Base-by-base conservation (phyloP, 2,329 filamentous ascomycete genomes). In the Diaporthe sp. region DNA sequence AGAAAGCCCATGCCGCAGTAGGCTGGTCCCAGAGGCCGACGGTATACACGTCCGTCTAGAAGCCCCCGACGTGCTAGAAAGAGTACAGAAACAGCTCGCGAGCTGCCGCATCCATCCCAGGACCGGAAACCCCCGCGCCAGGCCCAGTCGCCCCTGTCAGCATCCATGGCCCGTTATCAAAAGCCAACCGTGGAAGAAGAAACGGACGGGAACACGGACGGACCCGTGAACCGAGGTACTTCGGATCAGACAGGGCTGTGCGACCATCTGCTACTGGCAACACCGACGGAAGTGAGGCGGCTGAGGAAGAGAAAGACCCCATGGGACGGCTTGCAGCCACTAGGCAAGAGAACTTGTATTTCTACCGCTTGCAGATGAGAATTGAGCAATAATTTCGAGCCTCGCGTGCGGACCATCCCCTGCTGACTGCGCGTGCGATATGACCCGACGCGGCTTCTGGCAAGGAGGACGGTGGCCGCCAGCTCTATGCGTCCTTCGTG, bases 161-260 rank as follows among this genome's bases (percentile, higher is more conserved):
- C 70, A 13, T 44, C 19, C 49, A 76, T 76, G 75, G 75, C 75
- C 17, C 72, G 67, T 19, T 76, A 76, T 37, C 75, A 76, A 46
- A 76, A 76, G 17, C 75, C 75, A 15, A 68, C 51, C 5, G 75
- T 76, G 42, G 75, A 74, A 55, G 75, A 76, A 42, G 58, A 74
- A 13, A 46, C 62, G 59, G 75, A 74, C 25, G 75, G 74, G 59
- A 31, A 62, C 22, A 34, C 55, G 31, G 34, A 55, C 49, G 51
- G 58, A n/a, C n/a, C 25, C 44, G 74, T 22, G 9, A 53, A 53
- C 13, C 22, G 58, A 55, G 51, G 58, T 3, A 68, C 22, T 13
- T 55, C 37, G 22, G 39, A 61, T 3, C 15, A 46, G 37, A 25
- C n/a, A 22, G 49, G 31, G 22, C 13, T 49, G 53, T 34, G 37